phyloP scores from a whole-genome alignment of 202 grass and related monocot species.

The Setaria viridis region DNA sequence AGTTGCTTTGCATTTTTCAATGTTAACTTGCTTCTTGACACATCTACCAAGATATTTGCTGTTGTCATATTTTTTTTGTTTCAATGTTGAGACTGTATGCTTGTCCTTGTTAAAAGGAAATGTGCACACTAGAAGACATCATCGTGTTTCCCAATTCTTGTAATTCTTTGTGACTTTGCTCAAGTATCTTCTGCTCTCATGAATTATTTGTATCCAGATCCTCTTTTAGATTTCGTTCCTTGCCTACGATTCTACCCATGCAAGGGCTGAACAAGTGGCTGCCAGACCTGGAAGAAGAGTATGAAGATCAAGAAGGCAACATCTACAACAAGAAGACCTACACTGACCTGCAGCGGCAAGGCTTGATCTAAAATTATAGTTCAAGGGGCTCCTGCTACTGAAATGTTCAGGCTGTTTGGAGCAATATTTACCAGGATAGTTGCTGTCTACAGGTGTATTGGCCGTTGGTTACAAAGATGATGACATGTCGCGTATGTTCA shows the following conservation, averaged over 20 bases:
- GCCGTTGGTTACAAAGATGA: too few relatives aligned
- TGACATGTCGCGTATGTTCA: too few relatives aligned
- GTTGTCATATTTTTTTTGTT: not conserved
- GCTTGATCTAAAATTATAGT: conserved; percentile 74
- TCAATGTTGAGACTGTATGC: not conserved
- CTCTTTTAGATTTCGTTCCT: not conserved
- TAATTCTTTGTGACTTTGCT: not conserved
- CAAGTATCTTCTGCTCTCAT: not conserved
- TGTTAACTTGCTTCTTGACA: not conserved
- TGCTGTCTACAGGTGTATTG: not conserved
- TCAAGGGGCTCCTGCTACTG: not conserved
- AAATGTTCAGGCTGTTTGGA: not conserved
- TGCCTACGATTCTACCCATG: not conserved
- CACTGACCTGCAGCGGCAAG: conserved; percentile 85
- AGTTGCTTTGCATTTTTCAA: not conserved
- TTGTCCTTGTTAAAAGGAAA: not conserved
- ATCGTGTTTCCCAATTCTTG: not conserved
- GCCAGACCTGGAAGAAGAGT: conserved; percentile 98
- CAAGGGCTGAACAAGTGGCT: conserved; percentile 90
- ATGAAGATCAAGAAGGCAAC: conserved; percentile 92
- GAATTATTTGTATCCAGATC: not conserved
- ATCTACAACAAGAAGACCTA: conserved; percentile 99
- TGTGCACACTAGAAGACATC: not conserved
- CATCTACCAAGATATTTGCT: not conserved
- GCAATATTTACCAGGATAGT: not conserved